These are phyloP conservation scores for Graphilbum ipis-grandicollis DNA, from an alignment of 2,329 filamentous ascomycete species.

Conservation along the genomic window DNA sequence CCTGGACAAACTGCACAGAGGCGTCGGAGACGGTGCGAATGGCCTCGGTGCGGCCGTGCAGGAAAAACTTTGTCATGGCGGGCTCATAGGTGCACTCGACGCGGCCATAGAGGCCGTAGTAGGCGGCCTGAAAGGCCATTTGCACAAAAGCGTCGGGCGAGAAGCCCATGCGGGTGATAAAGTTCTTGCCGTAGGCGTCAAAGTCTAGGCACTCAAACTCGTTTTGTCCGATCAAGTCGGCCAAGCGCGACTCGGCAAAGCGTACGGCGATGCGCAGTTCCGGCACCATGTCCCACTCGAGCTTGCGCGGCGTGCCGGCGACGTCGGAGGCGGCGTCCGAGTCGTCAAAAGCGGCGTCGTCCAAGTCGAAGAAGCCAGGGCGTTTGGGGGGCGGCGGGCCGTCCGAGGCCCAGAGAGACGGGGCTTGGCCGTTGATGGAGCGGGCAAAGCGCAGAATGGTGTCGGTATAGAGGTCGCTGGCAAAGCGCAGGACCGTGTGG, in stretches of 20 bases:
- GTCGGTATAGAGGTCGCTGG: constrained; percentile 91
- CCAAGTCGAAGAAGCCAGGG: too few relatives aligned
- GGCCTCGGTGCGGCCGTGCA: constrained; percentile 89
- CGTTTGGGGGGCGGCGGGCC: constrained; percentile 88
- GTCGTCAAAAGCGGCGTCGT: constrained; percentile 80
- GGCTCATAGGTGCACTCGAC: constrained; percentile 95
- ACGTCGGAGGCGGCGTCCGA: too few relatives aligned
- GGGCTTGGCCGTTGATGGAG: constrained; percentile 87
- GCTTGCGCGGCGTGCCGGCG: constrained; percentile 83
- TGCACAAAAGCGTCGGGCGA: constrained; percentile 96
- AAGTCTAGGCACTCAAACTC: constrained; percentile 92
- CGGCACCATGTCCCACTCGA: constrained; percentile 94
- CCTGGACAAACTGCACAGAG: constrained; percentile 74
- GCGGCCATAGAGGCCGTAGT: constrained; percentile 88
- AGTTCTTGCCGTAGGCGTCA: constrained; percentile 80
- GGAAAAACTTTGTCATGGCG: constrained; percentile 90
- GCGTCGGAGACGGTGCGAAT: constrained; percentile 74
- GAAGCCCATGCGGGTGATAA: constrained; percentile 93
- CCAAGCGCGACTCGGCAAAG: constrained; percentile 86
- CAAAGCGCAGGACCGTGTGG: constrained; percentile 90
- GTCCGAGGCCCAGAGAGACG: constrained; percentile 75
- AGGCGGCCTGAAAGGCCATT: constrained; percentile 97
- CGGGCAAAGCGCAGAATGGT: constrained; percentile 91
- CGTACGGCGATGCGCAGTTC: constrained; percentile 81
- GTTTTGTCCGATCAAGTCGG: constrained; percentile 90